phyloP scores from a whole-genome alignment of 208 protist species.

The Blechomonas ayalai region DNA sequence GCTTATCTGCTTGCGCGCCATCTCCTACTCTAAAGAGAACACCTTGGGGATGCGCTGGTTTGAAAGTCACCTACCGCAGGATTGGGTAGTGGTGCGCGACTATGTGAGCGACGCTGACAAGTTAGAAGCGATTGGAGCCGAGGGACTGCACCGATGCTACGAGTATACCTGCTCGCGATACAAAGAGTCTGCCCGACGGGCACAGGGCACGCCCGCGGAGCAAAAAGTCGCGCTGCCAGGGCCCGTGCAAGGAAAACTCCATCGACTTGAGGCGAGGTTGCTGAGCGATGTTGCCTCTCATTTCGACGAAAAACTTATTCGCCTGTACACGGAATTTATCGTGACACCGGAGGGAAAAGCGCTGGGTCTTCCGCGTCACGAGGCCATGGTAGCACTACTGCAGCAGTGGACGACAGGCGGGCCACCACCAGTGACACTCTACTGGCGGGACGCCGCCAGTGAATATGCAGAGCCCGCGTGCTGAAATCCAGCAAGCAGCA shows the following conservation, averaged over 20 bases:
- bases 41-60: constrained; percentile 67
- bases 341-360: constrained; percentile 54
- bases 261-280: constrained; percentile 17
- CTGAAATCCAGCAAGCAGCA: no score
- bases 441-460: no score
- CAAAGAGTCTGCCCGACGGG: no score
- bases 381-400: constrained; percentile 49
- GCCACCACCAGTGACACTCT: constrained; percentile 34
- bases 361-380: constrained; percentile 28
- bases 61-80: constrained; percentile 20
- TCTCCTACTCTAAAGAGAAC: constrained; percentile 81
- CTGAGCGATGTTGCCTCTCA: constrained; percentile 51
- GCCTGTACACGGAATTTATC: constrained; percentile 48
- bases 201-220: background rate
- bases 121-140: constrained; percentile 67
- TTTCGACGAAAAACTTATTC: constrained; percentile 64
- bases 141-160: constrained; percentile 69
- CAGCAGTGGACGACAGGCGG: constrained; percentile 31
- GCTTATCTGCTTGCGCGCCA: constrained; percentile 27
- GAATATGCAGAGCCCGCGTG: background rate
- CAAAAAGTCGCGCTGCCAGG: background rate
- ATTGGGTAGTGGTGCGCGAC: constrained; percentile 62
- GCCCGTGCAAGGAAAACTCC: no score
- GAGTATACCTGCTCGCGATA: constrained; percentile 30
- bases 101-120: constrained; percentile 83